These are phyloP conservation scores for Combretum micranthum DNA, from an alignment of 345 rosid species.

Conservation along the genomic window DNA sequence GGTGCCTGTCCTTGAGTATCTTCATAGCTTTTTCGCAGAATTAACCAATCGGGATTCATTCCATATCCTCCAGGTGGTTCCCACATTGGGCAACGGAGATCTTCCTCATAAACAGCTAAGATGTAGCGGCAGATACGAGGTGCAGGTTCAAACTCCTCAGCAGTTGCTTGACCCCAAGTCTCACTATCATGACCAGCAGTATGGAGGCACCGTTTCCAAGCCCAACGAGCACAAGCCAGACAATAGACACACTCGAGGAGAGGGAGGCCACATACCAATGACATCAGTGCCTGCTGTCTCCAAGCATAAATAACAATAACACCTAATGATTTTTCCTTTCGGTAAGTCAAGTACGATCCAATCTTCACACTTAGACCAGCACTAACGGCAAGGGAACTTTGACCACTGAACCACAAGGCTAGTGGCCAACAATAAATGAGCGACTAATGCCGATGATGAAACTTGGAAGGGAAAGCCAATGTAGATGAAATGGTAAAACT, in stretches of 20 bases:
- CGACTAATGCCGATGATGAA: no score
- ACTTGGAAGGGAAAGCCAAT: no score
- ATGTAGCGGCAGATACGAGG: constrained; percentile 89
- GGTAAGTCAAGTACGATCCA: no score
- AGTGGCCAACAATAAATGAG: no score
- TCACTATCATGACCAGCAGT: constrained; percentile 87
- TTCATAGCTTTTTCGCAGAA: constrained; percentile 53
- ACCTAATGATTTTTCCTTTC: no score
- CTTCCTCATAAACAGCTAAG: constrained; percentile 87
- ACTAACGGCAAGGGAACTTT: no score
- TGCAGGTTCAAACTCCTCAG: constrained; percentile 80
- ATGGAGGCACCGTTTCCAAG: constrained; percentile 88
- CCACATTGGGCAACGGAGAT: constrained; percentile 73
- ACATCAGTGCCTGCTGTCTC: constrained; percentile 40
- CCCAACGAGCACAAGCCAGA: constrained; percentile 96
- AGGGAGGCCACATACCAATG: constrained; percentile 75
- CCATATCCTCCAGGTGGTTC: constrained; percentile 90
- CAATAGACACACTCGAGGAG: constrained; percentile 91
- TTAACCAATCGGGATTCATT: constrained; percentile 62
- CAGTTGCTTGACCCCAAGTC: constrained; percentile 81
- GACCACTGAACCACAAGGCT: no score
- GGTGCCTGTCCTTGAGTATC: constrained; percentile 82
- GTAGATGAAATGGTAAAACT: no score
- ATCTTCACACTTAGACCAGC: no score
- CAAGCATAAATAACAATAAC: not conserved